Conservation (phyloP, 768 basidiomycete genomes). For the Arthromyces matolae region DNA sequence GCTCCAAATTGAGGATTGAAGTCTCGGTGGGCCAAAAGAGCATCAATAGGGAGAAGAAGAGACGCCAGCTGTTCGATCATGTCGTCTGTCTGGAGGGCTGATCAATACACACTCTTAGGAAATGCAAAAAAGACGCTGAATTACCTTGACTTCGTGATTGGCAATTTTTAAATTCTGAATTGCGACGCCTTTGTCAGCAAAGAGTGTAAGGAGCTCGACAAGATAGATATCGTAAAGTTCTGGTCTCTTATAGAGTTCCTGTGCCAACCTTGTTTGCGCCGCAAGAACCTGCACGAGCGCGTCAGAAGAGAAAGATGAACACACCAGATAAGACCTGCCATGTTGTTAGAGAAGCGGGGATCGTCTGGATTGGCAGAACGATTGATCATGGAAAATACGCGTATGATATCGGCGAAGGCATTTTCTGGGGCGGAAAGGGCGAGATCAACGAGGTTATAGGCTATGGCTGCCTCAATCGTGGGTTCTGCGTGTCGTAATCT, state of each 20-base stretch:
- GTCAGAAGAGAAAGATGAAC: neutral
- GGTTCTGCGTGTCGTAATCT: slow-evolving; percentile 82
- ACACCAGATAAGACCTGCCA: slow-evolving; percentile 41
- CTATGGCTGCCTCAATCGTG: slow-evolving; percentile 86
- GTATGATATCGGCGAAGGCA: slow-evolving; percentile 80
- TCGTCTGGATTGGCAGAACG: slow-evolving; percentile 87
- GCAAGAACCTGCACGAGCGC: slow-evolving; percentile 61
- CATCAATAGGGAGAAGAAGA: slow-evolving; percentile 86
- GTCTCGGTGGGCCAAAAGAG: slow-evolving; percentile 68
- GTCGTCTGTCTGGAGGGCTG: slow-evolving; percentile 56
- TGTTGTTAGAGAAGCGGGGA: slow-evolving; percentile 84
- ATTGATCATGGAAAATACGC: slow-evolving; percentile 80
- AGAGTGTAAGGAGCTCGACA: slow-evolving; percentile 79
- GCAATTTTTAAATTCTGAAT: slow-evolving; percentile 78
- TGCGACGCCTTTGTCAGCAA: slow-evolving; percentile 86
- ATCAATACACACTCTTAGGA: no score
- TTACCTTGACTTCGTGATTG: slow-evolving; percentile 64
- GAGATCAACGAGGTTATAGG: slow-evolving; percentile 87
- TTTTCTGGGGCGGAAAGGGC: slow-evolving; percentile 74
- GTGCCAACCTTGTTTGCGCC: slow-evolving; percentile 86
- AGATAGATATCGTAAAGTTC: slow-evolving; percentile 80
- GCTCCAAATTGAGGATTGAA: slow-evolving; percentile 58
- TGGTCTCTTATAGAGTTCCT: slow-evolving; percentile 67
- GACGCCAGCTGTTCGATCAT: slow-evolving; percentile 87
- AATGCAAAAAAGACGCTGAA: no score